phyloP scores from a whole-genome alignment of 805 yeast species.

The Pichia scutulata region DNA sequence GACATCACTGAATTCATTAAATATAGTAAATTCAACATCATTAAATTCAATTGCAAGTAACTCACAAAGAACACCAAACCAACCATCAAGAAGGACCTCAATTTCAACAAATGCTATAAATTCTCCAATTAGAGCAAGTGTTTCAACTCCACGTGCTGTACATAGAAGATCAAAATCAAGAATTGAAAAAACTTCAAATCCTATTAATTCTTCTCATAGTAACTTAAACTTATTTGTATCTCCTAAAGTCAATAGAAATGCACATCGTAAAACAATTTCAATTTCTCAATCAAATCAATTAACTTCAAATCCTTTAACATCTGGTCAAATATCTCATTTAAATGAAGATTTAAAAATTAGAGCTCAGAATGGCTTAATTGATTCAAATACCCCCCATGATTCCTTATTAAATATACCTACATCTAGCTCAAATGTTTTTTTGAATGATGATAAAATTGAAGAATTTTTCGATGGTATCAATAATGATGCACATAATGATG shows the following conservation, averaged over 20 bases:
- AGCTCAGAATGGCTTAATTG: slow-evolving; percentile 11
- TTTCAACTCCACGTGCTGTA: background rate
- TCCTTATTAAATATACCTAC: slow-evolving; percentile 26
- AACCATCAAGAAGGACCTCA: slow-evolving; percentile 16
- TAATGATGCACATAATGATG: background rate
- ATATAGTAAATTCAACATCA: slow-evolving; percentile 7
- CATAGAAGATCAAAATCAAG: slow-evolving; percentile 20
- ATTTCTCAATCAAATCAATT: slow-evolving; percentile 21
- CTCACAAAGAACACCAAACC: slow-evolving; percentile 14
- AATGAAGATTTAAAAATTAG: slow-evolving; percentile 27
- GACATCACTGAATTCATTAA: slow-evolving; percentile 4
- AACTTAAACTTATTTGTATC: slow-evolving; percentile 36
- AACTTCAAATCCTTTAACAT: background rate
- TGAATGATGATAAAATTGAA: slow-evolving; percentile 9
- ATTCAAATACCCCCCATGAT: slow-evolving; percentile 19
- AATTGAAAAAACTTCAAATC: slow-evolving; percentile 29
- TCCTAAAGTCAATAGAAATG: slow-evolving; percentile 30
- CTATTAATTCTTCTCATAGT: slow-evolving; percentile 42
- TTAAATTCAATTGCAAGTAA: slow-evolving; percentile 10
- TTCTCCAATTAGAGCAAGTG: slow-evolving; percentile 14
- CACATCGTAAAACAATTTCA: slow-evolving; percentile 25
- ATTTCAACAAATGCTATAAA: slow-evolving; percentile 4
- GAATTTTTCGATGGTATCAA: slow-evolving; percentile 11
- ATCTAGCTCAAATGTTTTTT: slow-evolving; percentile 6
- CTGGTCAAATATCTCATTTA: slow-evolving; percentile 19